Evolutionary conservation across 2,329 filamentous ascomycete genomes (phyloP).

Genomic region (Cercospora janseana): DNA sequence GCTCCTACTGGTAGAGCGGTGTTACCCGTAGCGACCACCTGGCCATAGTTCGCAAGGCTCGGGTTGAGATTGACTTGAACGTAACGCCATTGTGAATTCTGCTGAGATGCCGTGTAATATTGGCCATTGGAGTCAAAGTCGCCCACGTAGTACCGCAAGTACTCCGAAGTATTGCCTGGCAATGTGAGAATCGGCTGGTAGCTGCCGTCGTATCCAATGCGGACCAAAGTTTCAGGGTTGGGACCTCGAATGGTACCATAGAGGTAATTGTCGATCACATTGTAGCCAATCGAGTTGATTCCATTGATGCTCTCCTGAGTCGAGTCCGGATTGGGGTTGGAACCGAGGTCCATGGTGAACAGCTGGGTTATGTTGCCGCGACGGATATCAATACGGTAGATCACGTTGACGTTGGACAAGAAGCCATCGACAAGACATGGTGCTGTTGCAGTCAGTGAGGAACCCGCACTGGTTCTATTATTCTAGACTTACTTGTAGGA

Average conservation of each 20-base stretch:
- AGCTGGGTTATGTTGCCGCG: not conserved
- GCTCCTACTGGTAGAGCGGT: not conserved
- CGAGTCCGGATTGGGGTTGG: not conserved
- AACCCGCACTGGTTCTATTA: not conserved
- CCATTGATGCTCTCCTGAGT: not conserved
- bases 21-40: slow-evolving; percentile 9
- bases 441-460: not conserved
- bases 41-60: slow-evolving; percentile 10
- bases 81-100: slow-evolving; percentile 4
- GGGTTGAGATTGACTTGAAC: slow-evolving; percentile 17
- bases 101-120: slow-evolving; percentile 16
- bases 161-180: not conserved
- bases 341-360: slow-evolving; percentile 1
- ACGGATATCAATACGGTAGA: slow-evolving; percentile 9
- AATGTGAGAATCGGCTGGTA: slow-evolving; percentile 6
- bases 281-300: slow-evolving; percentile 21
- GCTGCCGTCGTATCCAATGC: slow-evolving; percentile 14
- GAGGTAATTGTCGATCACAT: slow-evolving; percentile 17
- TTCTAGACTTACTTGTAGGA: not conserved
- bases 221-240: slow-evolving; percentile 6
- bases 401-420: slow-evolving; percentile 10
- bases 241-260: slow-evolving; percentile 18
- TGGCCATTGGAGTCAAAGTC: slow-evolving; percentile 15
- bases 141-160: slow-evolving; percentile 11
- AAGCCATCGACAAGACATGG: slow-evolving; percentile 13